Percentiles rank a stretch among this genome's conserved stretches.
These are phyloP conservation scores for Diaporthe australafricana DNA, from an alignment of 2,329 filamentous ascomycete species.

Conservation along the genomic window DNA sequence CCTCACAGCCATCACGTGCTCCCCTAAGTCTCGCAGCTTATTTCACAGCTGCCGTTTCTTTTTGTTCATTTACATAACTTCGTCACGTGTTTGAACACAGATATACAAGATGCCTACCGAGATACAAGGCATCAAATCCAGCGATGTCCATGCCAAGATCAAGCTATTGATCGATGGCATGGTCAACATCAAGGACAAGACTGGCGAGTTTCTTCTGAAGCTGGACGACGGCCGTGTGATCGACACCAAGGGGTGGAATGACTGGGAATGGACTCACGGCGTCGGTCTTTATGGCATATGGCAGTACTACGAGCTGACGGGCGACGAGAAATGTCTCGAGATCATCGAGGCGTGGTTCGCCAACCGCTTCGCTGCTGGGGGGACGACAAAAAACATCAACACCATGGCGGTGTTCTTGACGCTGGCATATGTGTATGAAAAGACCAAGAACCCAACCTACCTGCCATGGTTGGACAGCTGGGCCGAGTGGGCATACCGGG, in stretches of 20 bases:
- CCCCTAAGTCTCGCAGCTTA: not conserved
- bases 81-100: not conserved
- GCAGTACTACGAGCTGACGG: slow-evolving; percentile 83
- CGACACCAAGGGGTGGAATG: slow-evolving; percentile 86
- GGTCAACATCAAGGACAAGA: slow-evolving; percentile 81
- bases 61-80: too few relatives aligned
- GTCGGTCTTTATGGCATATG: slow-evolving; percentile 84
- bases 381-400: slow-evolving; percentile 87
- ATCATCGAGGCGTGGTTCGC: slow-evolving; percentile 82
- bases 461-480: slow-evolving; percentile 83
- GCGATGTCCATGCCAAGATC: slow-evolving; percentile 66
- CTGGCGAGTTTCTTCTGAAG: slow-evolving; percentile 78
- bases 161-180: slow-evolving; percentile 77
- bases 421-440: slow-evolving; percentile 82
- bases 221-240: slow-evolving; percentile 80
- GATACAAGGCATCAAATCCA: slow-evolving; percentile 58
- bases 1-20: not conserved
- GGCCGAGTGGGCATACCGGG: slow-evolving; percentile 87
- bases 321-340: slow-evolving; percentile 67
- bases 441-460: slow-evolving; percentile 75
- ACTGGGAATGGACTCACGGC: slow-evolving; percentile 87
- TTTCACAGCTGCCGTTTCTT: not conserved
- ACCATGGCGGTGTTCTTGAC: slow-evolving; percentile 85
- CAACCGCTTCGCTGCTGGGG: slow-evolving; percentile 74
- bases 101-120: slow-evolving; percentile 52